Base-by-base conservation (phyloP, 306 rosid genomes). In the Cucurbita moschata region DNA sequence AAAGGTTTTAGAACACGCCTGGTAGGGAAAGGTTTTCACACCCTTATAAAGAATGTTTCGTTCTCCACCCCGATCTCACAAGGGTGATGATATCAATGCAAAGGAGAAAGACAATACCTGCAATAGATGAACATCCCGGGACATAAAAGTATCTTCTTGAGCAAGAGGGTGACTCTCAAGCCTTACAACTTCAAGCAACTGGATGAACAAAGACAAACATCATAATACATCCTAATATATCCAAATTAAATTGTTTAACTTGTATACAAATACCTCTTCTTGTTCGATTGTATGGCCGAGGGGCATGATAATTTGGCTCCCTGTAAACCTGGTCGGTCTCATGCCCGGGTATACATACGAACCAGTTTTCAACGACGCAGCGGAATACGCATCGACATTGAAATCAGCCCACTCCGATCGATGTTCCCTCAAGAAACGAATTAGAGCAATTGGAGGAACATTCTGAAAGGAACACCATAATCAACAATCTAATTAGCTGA, bases 401-500 rank as follows among this genome's bases (percentile, higher is more conserved):
- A 93, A 93, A 88, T 93, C 97, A 58, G 98, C 98, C 98, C 97
- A 93, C 87, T 93, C 97, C 11, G 98, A 88, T 52, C 97, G 98
- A 54, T 93, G 98, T 82, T 93, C 97, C 80, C 97, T 93, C 75
- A 93, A 77, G 82, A 93, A 93, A 40, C 94, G 94, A 82, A 93
- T 90, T 58, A 93, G 86, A 51, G 91, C 85, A 4, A 94, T 94
- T 21, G 97, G 94, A 71, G 98, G 92, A 10, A 93, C 90, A 46
- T 93, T 90, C 97, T 93, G 85, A 78, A 75, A 82, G 43, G 38
- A 61, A 79, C 64, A 35, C 62, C 43, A 56, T 19, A 71, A 26
- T 8, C 21, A 62, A 57, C 63, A 59, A 30, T 67, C 58, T 47
- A 43, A 47, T 19, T 0, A 18, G 14, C 44, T 42, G 4, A 44